Evolutionary conservation across 768 basidiomycete genomes (phyloP).

Genomic region (Tulasnella sp.): DNA sequence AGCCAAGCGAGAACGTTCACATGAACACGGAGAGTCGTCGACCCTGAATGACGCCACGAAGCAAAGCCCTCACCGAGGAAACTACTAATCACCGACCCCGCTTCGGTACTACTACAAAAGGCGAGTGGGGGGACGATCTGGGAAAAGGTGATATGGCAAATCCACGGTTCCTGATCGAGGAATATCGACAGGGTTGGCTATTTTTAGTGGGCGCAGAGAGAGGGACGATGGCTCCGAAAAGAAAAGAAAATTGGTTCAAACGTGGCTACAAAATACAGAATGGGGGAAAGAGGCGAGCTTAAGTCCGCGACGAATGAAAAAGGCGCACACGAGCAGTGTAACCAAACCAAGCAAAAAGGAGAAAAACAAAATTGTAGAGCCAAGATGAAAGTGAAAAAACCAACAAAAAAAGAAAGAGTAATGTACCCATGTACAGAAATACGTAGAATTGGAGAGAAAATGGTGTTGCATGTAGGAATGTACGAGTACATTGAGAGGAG

Average conservation of each 20-base stretch:
- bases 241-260: no score
- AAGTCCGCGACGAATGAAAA: not conserved
- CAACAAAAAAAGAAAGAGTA: not conserved
- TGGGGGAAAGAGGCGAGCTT: not conserved
- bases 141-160: not conserved
- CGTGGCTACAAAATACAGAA: not conserved
- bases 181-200: not conserved
- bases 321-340: not conserved
- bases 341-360: not conserved
- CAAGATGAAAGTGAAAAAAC: not conserved
- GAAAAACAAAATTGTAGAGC: not conserved
- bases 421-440: not conserved
- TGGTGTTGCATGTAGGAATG: not conserved
- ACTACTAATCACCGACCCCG: not conserved
- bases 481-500: not conserved
- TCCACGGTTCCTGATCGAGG: not conserved
- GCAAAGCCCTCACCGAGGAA: not conserved
- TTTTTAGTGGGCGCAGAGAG: not conserved
- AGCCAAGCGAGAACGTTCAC: not conserved
- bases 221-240: not conserved
- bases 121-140: not conserved
- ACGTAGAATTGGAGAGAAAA: not conserved
- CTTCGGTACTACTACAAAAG: not conserved
- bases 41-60: not conserved
- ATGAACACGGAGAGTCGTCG: not conserved